Evolutionary conservation across 2,329 filamentous ascomycete species (phyloP).

Genomic region (Alternaria viburni): DNA sequence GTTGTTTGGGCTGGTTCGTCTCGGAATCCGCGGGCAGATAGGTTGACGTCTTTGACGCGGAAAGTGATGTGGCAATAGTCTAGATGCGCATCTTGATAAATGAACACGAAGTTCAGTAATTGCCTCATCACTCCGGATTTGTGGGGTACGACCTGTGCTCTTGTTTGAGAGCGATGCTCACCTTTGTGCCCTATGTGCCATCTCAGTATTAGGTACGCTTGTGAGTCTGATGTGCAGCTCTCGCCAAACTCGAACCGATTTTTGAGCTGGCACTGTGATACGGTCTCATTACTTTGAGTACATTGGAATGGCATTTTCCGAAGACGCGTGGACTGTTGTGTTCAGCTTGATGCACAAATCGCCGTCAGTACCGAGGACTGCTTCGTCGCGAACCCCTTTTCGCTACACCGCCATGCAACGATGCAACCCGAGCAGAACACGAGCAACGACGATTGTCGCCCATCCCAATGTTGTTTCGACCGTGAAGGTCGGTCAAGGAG

Average conservation of each 20-base stretch:
- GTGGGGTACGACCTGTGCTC: background rate
- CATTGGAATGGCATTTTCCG: background rate
- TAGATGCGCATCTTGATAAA: background rate
- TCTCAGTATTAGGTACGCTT: background rate
- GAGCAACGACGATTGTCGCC: constrained; percentile 15
- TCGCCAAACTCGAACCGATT: background rate
- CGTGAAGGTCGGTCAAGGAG: background rate
- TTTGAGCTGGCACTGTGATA: background rate
- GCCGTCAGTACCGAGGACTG: background rate
- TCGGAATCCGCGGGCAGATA: background rate
- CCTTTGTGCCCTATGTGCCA: background rate
- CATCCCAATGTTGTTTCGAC: background rate
- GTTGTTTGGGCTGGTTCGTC: background rate
- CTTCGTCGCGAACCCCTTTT: background rate
- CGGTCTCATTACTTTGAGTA: background rate
- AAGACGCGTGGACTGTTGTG: background rate
- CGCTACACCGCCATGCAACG: background rate
- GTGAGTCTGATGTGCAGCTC: background rate
- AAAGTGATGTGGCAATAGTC: background rate
- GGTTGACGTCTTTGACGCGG: background rate
- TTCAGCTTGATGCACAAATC: background rate
- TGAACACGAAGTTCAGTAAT: background rate
- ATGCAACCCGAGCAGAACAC: constrained; percentile 1
- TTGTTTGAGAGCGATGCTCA: background rate
- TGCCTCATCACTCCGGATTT: background rate